Evolutionary conservation across 441 rosid genomes (phyloP), one percentile per base, ranked within the genome.

Genomic region (Geranium incanum): DNA sequence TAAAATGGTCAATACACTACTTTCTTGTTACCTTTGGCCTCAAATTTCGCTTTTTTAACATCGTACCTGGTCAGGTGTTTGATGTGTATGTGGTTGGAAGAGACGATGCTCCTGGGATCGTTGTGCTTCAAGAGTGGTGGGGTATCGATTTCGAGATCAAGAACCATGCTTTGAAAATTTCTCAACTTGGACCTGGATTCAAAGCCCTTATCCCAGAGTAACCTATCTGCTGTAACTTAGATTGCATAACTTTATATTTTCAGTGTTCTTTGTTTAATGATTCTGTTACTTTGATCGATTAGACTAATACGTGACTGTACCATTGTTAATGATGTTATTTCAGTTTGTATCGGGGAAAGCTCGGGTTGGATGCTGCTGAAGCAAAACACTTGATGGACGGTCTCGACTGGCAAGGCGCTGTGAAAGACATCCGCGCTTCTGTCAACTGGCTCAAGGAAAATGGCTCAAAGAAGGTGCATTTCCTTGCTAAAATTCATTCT

Each of bases 101-200:
- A 85, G 97, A 90, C 36, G 89, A 85, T 70, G 96, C 95, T 37
- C 95, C 97, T 0, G 98, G 98, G 69, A 84, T 94, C 60, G 92
- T 94, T 18, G 97, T 94, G 78, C 78, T 94, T 66, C 98, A 94
- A 70, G 98, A 94, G 79, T 94, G 98, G 97, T 94, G 98, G 97
- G 98, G 98, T 74, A 91, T 91, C 78, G 98, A 94, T 75, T 92
- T 79, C 71, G 97, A 92, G 88, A 82, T 91, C 82, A 94, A 92
- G 86, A 91, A 94, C 80, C 97, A 94, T 39, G 97, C 98, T 65
- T 18, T 80, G 67, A 89, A 88, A 79, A 88, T 94, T 70, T 86
- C 98, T 65, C 92, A 91, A 55, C 83, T 94, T 28, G 86, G 79
- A 3, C 89, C 95, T 70, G 98, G 96, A 55, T 94, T 87, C 68